These are phyloP conservation scores for Ceratobasidium papillatum DNA, from an alignment of 1,284 basidiomycete species.

Conservation along the genomic window DNA sequence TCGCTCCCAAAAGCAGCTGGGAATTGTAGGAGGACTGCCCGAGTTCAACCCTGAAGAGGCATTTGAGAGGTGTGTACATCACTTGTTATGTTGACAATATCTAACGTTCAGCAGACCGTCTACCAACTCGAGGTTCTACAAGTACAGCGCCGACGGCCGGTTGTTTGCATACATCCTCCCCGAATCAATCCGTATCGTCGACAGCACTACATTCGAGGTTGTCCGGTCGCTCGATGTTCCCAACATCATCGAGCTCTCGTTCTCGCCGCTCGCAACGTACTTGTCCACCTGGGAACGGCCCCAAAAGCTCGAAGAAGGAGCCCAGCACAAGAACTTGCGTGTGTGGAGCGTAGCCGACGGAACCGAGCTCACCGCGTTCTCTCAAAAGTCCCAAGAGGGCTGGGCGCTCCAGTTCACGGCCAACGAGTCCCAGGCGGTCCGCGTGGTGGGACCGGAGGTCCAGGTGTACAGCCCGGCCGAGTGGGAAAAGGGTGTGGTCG, in stretches of 20 bases:
- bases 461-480: constrained; percentile 87
- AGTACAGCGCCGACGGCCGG: constrained; percentile 89
- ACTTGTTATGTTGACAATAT: background rate
- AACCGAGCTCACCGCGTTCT: constrained; percentile 80
- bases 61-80: constrained; percentile 62
- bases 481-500: constrained; percentile 79
- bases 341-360: constrained; percentile 85
- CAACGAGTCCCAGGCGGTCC: constrained; percentile 87
- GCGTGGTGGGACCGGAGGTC: constrained; percentile 84
- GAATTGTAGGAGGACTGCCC: constrained; percentile 84
- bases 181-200: constrained; percentile 74
- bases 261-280: constrained; percentile 93
- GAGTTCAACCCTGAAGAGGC: constrained; percentile 73
- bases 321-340: constrained; percentile 87
- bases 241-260: constrained; percentile 83
- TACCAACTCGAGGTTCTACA: constrained; percentile 74
- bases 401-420: constrained; percentile 94
- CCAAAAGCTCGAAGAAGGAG: constrained; percentile 70
- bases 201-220: constrained; percentile 75
- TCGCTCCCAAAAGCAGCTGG: constrained; percentile 93
- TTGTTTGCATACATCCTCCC: constrained; percentile 87
- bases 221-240: constrained; percentile 74
- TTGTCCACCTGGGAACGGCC: constrained; percentile 95
- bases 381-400: constrained; percentile 82
- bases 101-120: constrained; percentile 58